A percentile compares a stretch with the other conserved stretches of the same genome.
Evolutionary conservation across 345 rosid genomes (phyloP).

Genomic region (Kandelia obovata): DNA sequence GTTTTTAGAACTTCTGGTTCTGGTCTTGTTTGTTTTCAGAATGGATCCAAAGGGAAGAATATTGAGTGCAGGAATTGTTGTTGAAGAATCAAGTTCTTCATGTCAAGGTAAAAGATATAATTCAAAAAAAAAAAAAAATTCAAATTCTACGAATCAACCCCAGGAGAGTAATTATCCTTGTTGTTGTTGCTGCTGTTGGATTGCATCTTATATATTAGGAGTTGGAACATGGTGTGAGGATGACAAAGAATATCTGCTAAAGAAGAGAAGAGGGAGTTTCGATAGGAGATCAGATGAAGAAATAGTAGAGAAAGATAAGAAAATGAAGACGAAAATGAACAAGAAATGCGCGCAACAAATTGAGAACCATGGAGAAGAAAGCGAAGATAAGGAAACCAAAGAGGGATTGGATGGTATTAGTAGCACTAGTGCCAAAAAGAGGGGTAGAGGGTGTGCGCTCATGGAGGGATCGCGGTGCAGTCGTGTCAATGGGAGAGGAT

Average conservation of each 20-base stretch:
- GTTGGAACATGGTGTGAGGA: conserved; percentile 39
- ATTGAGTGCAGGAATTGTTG: conserved; percentile 36
- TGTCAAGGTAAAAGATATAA: conserved; percentile 42
- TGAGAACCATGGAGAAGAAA: conserved; percentile 8
- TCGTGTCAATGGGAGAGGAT: conserved; percentile 93
- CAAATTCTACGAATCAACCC: not conserved
- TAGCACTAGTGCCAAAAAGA: conserved; percentile 36
- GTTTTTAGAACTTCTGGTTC: conserved; percentile 29
- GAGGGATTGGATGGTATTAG: not conserved
- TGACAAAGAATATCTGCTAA: conserved; percentile 46
- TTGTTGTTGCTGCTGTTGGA: conserved; percentile 11
- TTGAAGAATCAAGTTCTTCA: conserved; percentile 26
- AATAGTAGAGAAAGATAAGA: conserved; percentile 22
- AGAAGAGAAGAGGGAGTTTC: conserved; percentile 56
- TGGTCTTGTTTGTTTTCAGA: conserved; percentile 18
- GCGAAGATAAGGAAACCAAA: not conserved
- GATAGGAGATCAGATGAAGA: conserved; percentile 19
- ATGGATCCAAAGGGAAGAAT: conserved; percentile 25
- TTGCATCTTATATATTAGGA: conserved; percentile 22
- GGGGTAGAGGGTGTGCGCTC: conserved; percentile 46
- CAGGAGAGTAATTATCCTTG: not conserved
- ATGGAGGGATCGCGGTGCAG: conserved; percentile 94
- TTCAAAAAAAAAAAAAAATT: not conserved
- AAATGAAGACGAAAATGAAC: conserved; percentile 45
- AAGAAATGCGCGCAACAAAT: conserved; percentile 23